Base-by-base conservation (phyloP, 768 basidiomycete genomes). In the Panellus pusillus region DNA sequence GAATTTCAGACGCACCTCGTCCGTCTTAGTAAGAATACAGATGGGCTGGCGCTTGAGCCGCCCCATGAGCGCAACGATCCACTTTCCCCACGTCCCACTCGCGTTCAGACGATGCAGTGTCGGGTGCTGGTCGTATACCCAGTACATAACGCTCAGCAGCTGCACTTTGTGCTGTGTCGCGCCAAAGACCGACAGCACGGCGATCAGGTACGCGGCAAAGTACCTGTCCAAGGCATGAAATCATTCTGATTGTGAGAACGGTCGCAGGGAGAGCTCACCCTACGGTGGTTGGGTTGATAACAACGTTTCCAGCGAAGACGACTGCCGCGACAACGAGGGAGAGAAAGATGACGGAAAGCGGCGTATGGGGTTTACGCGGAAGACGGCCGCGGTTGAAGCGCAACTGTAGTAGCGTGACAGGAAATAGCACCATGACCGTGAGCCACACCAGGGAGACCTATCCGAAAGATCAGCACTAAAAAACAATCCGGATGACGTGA, bases 381-480 rank as follows among this genome's bases (percentile, higher is more conserved):
- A 89, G 66, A 29, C 83, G 78, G 15, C 81, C 80, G 15, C 86
- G 79, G 54, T 85, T 86, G 68, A 85, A 87, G 54, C 81, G 82
- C 24, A 89, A 70, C 5, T 87, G 56, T 5, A 88, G 63, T 3
- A 83, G 70, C 3, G 84, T 79, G 14, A 84, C 38, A 0, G 87
- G 84, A 61, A 87, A 89, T 18, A 87, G 65, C 1, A 73, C 63
- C 83, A 88, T 86, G 29, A 85, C 79, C 2, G 77, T 71, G 18
- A 88, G 72, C 84, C 86, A 89, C 13, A 79, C 80, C 6, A 87
- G 74, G 4, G 84, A 81, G 70, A 87, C 78, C 81, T 83, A 46
- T 1, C 20, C 32, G 38, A 38, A 8, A 12, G 19, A 14, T 48
- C 58, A 54, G 52, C 27, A 29, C 35, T 42, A 29, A 24, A 31